phyloP scores from a whole-genome alignment of 78 protist species.

The Dictyostelium capitatum region DNA sequence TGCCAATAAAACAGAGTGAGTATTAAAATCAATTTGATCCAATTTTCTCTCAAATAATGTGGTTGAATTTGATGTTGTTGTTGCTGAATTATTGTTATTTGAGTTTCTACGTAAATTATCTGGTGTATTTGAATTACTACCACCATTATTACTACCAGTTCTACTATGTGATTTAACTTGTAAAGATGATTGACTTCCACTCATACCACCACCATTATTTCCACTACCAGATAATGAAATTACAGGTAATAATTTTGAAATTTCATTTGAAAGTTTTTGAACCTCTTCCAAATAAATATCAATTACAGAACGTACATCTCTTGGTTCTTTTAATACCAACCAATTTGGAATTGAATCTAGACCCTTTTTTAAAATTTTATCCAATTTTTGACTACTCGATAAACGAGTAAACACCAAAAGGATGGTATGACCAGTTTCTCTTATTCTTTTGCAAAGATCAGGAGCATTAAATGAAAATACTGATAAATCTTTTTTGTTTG shows the following conservation, averaged over 20 bases:
- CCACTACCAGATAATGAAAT: background rate
- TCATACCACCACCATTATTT: background rate
- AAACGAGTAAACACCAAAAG: slow-evolving; percentile 18
- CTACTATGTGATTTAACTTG: slow-evolving; percentile 17
- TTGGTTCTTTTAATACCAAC: slow-evolving; percentile 71
- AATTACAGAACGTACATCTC: slow-evolving; percentile 60
- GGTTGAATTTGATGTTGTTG: background rate
- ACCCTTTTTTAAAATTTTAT: slow-evolving; percentile 45
- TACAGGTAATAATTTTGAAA: slow-evolving; percentile 13
- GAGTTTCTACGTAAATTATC: slow-evolving; percentile 19
- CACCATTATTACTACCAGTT: background rate
- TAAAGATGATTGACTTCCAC: background rate
- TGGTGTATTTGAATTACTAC: background rate
- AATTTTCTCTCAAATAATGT: slow-evolving; percentile 45
- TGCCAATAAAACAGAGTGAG: slow-evolving; percentile 23
- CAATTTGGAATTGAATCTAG: slow-evolving; percentile 60
- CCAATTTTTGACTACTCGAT: slow-evolving; percentile 56
- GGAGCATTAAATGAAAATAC: slow-evolving; percentile 35
- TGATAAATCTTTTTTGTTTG: background rate
- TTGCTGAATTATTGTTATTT: background rate
- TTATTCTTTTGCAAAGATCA: slow-evolving; percentile 49
- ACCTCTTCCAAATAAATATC: slow-evolving; percentile 43
- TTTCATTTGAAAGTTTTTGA: slow-evolving; percentile 2
- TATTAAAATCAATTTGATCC: slow-evolving; percentile 52
- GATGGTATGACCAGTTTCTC: slow-evolving; percentile 52